Conservation (phyloP, 2,329 filamentous ascomycete species). For the Neopestalotiopsis rosae region DNA sequence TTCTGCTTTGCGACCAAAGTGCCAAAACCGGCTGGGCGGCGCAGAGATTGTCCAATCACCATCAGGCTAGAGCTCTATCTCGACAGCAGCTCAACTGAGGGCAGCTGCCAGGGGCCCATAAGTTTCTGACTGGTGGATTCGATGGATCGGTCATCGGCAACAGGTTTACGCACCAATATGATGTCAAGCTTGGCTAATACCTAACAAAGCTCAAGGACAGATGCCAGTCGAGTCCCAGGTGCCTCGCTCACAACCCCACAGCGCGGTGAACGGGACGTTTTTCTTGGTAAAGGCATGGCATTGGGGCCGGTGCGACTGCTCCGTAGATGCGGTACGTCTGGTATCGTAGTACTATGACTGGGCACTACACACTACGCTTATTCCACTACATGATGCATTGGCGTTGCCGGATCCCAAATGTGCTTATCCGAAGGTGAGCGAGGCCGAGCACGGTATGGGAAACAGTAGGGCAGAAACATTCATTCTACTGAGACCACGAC, state of each 20-base stretch:
- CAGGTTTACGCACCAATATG: slow-evolving; percentile 12
- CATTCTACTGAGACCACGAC: background rate
- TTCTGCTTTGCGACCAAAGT: background rate
- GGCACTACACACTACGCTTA: no score
- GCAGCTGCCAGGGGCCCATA: background rate
- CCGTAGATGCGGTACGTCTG: background rate
- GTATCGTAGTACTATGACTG: background rate
- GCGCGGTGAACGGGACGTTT: background rate
- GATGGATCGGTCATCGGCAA: slow-evolving; percentile 13
- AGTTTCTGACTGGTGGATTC: slow-evolving; percentile 9
- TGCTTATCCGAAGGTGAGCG: background rate
- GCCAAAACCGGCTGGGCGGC: background rate
- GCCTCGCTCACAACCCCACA: background rate
- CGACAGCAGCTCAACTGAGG: background rate
- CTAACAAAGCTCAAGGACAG: background rate
- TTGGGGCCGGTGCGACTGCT: background rate
- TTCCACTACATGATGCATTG: background rate
- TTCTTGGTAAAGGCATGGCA: background rate
- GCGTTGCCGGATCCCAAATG: background rate
- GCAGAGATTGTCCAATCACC: slow-evolving; percentile 2
- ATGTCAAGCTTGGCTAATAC: slow-evolving; percentile 5
- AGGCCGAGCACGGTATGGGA: background rate
- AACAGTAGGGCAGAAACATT: background rate
- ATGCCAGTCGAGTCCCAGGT: background rate
- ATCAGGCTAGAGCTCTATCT: background rate